Percentiles rank a stretch among this genome's conserved stretches.
Conservation (phyloP, 2,329 filamentous ascomycete species). For the Cladophialophora bantiana region DNA sequence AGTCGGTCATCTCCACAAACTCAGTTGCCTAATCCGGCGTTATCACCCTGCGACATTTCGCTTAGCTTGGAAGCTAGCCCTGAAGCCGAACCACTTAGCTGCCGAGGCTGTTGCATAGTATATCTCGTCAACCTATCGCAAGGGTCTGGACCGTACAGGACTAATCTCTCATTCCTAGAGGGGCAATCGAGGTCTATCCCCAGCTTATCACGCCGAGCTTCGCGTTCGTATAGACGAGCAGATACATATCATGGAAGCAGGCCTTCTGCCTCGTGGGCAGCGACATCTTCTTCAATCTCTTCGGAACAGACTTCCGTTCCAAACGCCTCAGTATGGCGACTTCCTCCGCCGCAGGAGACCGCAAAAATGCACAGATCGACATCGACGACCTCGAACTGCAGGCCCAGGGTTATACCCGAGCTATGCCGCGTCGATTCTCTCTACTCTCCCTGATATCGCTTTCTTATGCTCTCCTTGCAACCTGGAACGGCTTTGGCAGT, state of each 20-base stretch:
- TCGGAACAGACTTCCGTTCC: not conserved
- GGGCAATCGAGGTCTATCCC: slow-evolving; percentile 8
- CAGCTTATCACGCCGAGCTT: slow-evolving; percentile 6
- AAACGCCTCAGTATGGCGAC: not conserved
- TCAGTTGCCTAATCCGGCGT: slow-evolving; percentile 16
- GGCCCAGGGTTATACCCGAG: slow-evolving; percentile 24
- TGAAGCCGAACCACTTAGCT: not conserved
- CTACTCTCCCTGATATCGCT: slow-evolving; percentile 25
- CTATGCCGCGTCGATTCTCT: slow-evolving; percentile 30
- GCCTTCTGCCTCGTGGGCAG: no score
- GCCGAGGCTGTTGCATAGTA: not conserved
- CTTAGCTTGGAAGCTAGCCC: not conserved
- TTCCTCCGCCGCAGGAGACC: not conserved
- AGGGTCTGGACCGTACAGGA: not conserved
- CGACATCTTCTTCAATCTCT: not conserved
- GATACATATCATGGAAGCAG: slow-evolving; percentile 15
- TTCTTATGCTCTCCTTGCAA: slow-evolving; percentile 29
- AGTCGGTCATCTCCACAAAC: slow-evolving; percentile 19
- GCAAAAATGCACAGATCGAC: slow-evolving; percentile 14
- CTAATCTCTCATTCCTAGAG: slow-evolving; percentile 28
- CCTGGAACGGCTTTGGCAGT: slow-evolving; percentile 30
- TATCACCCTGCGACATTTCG: not conserved
- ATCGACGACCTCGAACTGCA: slow-evolving; percentile 30
- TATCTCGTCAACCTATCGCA: slow-evolving; percentile 18
- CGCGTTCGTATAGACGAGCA: not conserved